Base-by-base conservation (phyloP, 1,284 basidiomycete species). In the Caloboletus firmus region DNA sequence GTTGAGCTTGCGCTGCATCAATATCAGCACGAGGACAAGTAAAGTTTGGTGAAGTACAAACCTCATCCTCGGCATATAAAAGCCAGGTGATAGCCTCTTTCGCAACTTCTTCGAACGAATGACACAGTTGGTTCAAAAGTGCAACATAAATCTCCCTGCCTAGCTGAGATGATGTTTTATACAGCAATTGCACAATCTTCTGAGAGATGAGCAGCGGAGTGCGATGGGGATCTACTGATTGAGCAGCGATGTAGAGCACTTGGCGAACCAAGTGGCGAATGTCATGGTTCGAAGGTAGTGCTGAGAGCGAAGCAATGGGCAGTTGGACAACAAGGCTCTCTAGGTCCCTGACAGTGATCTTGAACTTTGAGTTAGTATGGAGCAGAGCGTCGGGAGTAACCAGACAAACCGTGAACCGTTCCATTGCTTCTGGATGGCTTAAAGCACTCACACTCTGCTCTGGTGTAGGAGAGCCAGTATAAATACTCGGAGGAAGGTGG, bases 51-150 rank as follows among this genome's bases (percentile, higher is more conserved):
- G 8, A 45, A 47, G 17, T 2, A 75, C 83, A 57, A 58, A 93
- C 92, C 76, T 96, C 92, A 72, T 99, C 97, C 70, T 99, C 95
- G 15, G 96, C 93, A 68, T 95, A 98, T 46, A 98, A 77, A 49
- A 99, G 78, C 97, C 97, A 99, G 13, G 91, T 93, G 54, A 95
- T 91, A 10, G 96, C 97, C 74, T 99, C 97, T 73, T 94, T 94
- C 20, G 91, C 93, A 42, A 98, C 95, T 65, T 97, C 94, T 63
- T 91, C 85, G 59, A 93, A 96, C 28, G 87, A 77, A 59, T 88
- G 85, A 73, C 97, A 99, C 22, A 99, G 79, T 58, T 92, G 87
- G 60, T 96, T 91, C 22, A 99, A 78, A 45, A 99, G 76, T 35
- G 87, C 83, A 32, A 94, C 93, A 71, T 95, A 98, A 24, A 96